A percentile compares a stretch with the other conserved stretches of the same genome.
Evolutionary conservation across 2,329 filamentous ascomycete species (phyloP).

Genomic region (Stagonosporopsis tanaceti): DNA sequence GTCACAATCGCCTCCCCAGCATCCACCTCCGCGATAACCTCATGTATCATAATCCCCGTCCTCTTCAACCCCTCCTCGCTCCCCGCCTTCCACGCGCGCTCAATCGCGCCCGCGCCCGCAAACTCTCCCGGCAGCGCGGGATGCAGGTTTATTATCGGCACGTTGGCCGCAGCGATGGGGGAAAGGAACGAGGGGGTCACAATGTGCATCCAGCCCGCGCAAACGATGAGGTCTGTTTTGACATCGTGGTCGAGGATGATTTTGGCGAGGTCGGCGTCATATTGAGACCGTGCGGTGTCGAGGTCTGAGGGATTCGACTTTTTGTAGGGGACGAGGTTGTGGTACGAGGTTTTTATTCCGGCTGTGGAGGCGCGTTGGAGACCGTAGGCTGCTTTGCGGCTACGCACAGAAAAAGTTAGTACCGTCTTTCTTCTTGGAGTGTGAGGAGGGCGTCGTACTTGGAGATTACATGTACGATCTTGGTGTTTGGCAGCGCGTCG

Average conservation of each 20-base stretch:
- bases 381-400: constrained; percentile 67
- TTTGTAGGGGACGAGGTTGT: constrained; percentile 81
- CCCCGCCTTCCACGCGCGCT: constrained; percentile 78
- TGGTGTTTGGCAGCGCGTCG: constrained; percentile 58
- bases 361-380: constrained; percentile 67
- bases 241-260: constrained; percentile 67
- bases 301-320: constrained; percentile 53
- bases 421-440: background rate
- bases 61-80: constrained; percentile 70
- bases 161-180: constrained; percentile 67
- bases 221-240: constrained; percentile 75
- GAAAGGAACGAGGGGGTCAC: constrained; percentile 74
- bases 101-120: constrained; percentile 80
- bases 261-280: constrained; percentile 77
- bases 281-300: constrained; percentile 67
- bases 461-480: constrained; percentile 70
- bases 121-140: constrained; percentile 77
- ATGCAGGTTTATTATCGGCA: constrained; percentile 84
- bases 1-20: constrained; percentile 77
- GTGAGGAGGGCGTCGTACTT: constrained; percentile 34
- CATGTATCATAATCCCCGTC: constrained; percentile 88
- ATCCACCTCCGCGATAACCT: constrained; percentile 80
- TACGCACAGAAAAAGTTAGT: constrained; percentile 8
- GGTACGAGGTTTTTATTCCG: constrained; percentile 76
- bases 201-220: constrained; percentile 87